These are phyloP conservation scores for Meyerozyma athensensis DNA, from an alignment of 1,139 yeast genomes.

Conservation along the genomic window DNA sequence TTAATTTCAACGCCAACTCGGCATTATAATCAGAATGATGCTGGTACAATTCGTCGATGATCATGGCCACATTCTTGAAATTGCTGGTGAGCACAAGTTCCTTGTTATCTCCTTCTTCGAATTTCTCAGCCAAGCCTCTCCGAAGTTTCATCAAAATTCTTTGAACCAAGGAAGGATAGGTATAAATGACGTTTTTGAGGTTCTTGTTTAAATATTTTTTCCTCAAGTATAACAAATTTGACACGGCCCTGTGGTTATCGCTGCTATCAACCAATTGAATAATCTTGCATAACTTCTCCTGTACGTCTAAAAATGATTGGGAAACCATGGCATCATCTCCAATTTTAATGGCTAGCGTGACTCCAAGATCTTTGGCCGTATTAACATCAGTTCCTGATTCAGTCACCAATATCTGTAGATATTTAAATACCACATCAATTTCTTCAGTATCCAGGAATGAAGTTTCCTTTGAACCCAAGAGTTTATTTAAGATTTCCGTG, in stretches of 20 bases:
- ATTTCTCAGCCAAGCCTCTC: constrained; percentile 33
- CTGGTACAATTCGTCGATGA: constrained; percentile 63
- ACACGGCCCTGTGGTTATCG: constrained; percentile 40
- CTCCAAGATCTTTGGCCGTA: constrained; percentile 36
- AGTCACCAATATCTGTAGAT: constrained; percentile 33
- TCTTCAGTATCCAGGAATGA: constrained; percentile 26
- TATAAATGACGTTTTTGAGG: constrained; percentile 50
- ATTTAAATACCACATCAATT: constrained; percentile 43
- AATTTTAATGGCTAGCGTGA: constrained; percentile 29
- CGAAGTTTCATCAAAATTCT: constrained; percentile 58
- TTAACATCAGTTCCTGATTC: constrained; percentile 25
- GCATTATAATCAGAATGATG: constrained; percentile 43
- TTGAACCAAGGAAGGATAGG: constrained; percentile 72
- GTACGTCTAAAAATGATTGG: constrained; percentile 46
- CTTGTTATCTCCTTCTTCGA: constrained; percentile 16
- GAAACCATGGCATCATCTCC: constrained; percentile 27
- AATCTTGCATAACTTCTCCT: constrained; percentile 67
- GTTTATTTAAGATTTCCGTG: constrained; percentile 37
- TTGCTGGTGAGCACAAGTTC: constrained; percentile 35
- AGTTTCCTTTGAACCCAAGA: constrained; percentile 20
- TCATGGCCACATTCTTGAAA: constrained; percentile 70
- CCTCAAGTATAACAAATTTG: constrained; percentile 52
- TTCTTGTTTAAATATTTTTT: constrained; percentile 54
- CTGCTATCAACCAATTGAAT: constrained; percentile 52
- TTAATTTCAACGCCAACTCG: constrained; percentile 46